Base-by-base conservation (phyloP, 2,329 filamentous ascomycete species). In the Fusarium sp. region DNA sequence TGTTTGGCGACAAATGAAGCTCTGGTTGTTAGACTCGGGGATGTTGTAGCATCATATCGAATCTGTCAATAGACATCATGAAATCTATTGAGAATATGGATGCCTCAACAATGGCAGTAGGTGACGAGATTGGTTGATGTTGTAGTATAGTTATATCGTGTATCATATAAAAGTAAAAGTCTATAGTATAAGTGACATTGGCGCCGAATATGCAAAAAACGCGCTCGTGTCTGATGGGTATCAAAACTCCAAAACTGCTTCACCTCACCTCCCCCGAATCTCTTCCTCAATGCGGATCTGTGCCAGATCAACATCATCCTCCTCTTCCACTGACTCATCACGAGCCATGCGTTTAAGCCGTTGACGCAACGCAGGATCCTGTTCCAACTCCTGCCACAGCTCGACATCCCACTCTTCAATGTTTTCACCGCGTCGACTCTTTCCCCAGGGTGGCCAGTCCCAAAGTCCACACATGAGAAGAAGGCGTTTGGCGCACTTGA, bases 351-450 rank as follows among this genome's bases (percentile, higher is more conserved):
- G 76, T 53, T 75, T 78, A 44, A 89, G 70, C 32, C 81, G 78
- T 64, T 81, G 80, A 45, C 75, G 78, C 10, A 88, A 79, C 0
- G 67, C 77, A 3, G 83, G 80, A 49, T 88, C 84, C 74, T 84
- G 82, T 76, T 89, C 87, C 66, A 89, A 76, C 75, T 88, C 86
- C 75, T 89, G 87, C 87, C 87, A 89, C 8, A 88, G 74, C 72
- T 85, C 84, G 6, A 88, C 73, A 16, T 85, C 82, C 83, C 85
- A 85, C 55, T 87, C 83, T 63, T 86, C 84, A 8, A 82, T 75
- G 11, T 79, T 78, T n/a, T 77, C 78, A 18, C 75, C 73, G n/a
- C 73, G 67, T 18, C 71, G 79, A 73, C 62, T 78, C 74, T 63
- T 72, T 46, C 76, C 74, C 83, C 83, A 84, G 0, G 80, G 82